A percentile compares a stretch with the other conserved stretches of the same genome.
Evolutionary conservation across 2,329 filamentous ascomycete species (phyloP).

Genomic region (Corynespora cassiicola): DNA sequence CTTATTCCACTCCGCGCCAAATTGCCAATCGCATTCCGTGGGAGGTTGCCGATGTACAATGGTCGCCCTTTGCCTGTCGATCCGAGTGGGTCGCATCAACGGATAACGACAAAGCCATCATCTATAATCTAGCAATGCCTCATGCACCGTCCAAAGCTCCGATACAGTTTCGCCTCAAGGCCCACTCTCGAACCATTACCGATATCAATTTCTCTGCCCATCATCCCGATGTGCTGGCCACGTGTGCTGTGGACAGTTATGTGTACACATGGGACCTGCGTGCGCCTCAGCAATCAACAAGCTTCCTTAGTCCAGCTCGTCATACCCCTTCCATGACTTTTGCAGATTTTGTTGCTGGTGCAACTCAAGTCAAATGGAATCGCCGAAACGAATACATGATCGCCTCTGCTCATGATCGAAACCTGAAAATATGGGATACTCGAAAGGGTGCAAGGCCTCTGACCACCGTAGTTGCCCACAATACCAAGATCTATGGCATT

Average conservation of each 20-base stretch:
- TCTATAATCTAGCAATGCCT: constrained; percentile 82
- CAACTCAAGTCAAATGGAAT: constrained; percentile 95
- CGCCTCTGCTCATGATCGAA: constrained; percentile 88
- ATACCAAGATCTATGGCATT: constrained; percentile 92
- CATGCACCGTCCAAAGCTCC: constrained; percentile 69
- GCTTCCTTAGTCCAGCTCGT: constrained; percentile 41
- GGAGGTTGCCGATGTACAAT: constrained; percentile 95
- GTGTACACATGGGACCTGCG: constrained; percentile 93
- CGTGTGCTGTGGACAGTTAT: constrained; percentile 91
- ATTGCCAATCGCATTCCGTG: constrained; percentile 88
- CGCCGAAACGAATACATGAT: constrained; percentile 85
- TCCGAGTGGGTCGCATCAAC: constrained; percentile 96
- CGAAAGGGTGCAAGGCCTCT: constrained; percentile 79
- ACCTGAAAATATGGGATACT: constrained; percentile 89
- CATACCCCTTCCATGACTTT: constrained; percentile 60
- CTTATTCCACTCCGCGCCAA: constrained; percentile 84
- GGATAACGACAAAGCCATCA: constrained; percentile 90
- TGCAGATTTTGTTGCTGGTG: constrained; percentile 91
- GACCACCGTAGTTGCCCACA: constrained; percentile 84
- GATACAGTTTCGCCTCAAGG: constrained; percentile 87
- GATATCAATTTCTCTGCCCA: constrained; percentile 97
- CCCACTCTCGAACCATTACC: constrained; percentile 86
- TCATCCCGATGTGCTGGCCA: constrained; percentile 86
- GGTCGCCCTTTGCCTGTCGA: constrained; percentile 89
- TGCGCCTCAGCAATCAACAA: constrained; percentile 72